phyloP scores from a whole-genome alignment of 1,139 yeast genomes.

The Geotrichum carabidarum region DNA sequence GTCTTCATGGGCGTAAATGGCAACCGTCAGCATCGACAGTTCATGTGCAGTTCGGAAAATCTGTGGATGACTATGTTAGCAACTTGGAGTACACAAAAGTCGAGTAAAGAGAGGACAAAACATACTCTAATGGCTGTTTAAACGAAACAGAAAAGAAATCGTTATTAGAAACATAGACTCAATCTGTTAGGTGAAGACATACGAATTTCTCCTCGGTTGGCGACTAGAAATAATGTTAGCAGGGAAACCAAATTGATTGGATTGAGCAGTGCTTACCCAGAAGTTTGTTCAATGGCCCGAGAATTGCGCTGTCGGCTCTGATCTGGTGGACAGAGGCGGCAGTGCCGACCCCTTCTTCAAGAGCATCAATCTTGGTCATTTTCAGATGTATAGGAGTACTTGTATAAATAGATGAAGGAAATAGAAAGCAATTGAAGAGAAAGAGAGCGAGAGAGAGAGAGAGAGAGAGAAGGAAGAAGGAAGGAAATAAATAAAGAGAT shows the following conservation, averaged over 20 bases:
- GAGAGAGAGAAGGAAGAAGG: not conserved
- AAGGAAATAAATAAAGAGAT: not conserved
- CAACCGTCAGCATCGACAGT: constrained; percentile 94
- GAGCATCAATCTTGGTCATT: constrained; percentile 7
- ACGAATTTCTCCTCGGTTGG: constrained; percentile 92
- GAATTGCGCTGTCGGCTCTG: constrained; percentile 39
- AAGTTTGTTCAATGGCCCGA: constrained; percentile 41
- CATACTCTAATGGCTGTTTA: constrained; percentile 27
- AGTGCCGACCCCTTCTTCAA: constrained; percentile 18
- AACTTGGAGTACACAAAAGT: not conserved
- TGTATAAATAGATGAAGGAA: not conserved
- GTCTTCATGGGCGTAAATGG: constrained; percentile 95
- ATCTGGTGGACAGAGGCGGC: constrained; percentile 27
- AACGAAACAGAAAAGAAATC: not conserved
- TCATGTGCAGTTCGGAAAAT: constrained; percentile 97
- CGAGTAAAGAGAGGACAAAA: not conserved
- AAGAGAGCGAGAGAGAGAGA: not conserved
- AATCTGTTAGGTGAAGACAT: constrained; percentile 22
- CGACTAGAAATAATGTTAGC: constrained; percentile 48
- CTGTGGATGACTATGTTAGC: constrained; percentile 25
- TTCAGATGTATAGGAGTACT: not conserved
- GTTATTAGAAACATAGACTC: not conserved
- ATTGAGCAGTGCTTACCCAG: constrained; percentile 27
- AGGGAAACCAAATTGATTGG: not conserved
- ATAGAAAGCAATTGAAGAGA: not conserved